Evolutionary conservation across 352 stramenopile genomes (phyloP), one percentile per base, ranked within the genome.

Genomic region (Phytophthora boehmeriae): DNA sequence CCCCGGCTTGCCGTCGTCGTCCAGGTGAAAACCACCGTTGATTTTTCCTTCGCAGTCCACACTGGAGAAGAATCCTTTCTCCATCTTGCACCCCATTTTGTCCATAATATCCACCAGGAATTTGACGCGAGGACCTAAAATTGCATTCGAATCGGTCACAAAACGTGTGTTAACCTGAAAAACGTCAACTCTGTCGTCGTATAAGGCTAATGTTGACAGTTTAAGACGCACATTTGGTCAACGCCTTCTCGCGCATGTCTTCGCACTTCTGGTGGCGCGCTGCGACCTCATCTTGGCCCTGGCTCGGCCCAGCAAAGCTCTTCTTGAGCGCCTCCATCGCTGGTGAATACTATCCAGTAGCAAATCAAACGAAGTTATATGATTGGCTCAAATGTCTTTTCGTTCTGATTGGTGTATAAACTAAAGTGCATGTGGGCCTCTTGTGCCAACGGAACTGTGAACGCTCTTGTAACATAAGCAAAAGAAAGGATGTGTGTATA

Each of bases 101-200:
- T 95, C 83, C 81, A 96, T 95, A 41, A 86, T 83, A 22, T 91
- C 67, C 22, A 89, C 80, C 5, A 96, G 70, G 60, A 93, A 96
- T 48, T 75, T 84, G 22, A 96, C 86, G 17, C 86, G 86, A 49
- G 83, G 73, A 54, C 86, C 87, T 96, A 46, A 9, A 48, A n/a
- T 27, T n/a, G 2, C 32, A 30, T 8, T 6, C 3, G 25, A 6
- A 30, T 30, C 6, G 25, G 6, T 30, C n/a, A 30, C 51, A 46
- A 8, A 41, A 65, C n/a, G 30, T 8, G 20, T 36, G 39, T 20
- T 30, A 43, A 50, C 1, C 23, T 3, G 14, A 8, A 30, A 45
- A 55, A 23, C 5, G 51, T 42, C 28, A 11, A 14, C 14, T 39
- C 34, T 39, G 34, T 16, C 34, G 8, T n/a, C 34, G 34, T 39